Evolutionary conservation across 176 grass and related monocot genomes (phyloP).

Genomic region (Ampelocalamus luodianensis): DNA sequence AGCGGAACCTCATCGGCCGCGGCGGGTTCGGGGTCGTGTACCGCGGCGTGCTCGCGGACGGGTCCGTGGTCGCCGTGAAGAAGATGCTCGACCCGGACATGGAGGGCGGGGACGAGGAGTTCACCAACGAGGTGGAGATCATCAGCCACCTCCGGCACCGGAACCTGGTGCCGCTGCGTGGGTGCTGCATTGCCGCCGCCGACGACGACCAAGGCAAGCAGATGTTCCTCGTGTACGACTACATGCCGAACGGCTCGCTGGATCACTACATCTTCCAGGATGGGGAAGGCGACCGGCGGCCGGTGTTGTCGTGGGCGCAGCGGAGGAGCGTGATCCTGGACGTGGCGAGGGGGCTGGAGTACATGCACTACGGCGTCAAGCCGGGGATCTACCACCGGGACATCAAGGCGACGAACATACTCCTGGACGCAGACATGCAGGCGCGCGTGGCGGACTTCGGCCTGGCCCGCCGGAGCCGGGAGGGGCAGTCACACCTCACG

Average conservation of each 20-base stretch:
- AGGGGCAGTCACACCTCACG: slow-evolving; percentile 92
- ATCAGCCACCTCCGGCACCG: slow-evolving; percentile 91
- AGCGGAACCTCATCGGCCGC: slow-evolving; percentile 76
- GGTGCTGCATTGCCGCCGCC: slow-evolving; percentile 76
- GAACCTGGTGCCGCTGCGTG: slow-evolving; percentile 80
- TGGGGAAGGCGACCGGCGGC: neutral
- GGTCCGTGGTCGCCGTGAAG: slow-evolving; percentile 77
- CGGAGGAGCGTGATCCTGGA: slow-evolving; percentile 69
- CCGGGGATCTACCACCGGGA: slow-evolving; percentile 92
- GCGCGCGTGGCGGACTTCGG: slow-evolving; percentile 89
- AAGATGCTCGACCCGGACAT: slow-evolving; percentile 76
- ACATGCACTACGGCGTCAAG: slow-evolving; percentile 91
- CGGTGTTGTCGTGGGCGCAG: slow-evolving; percentile 60
- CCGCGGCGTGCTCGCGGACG: slow-evolving; percentile 71
- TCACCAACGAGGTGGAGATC: slow-evolving; percentile 93
- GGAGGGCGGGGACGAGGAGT: slow-evolving; percentile 80
- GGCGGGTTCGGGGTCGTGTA: slow-evolving; percentile 88
- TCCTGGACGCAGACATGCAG: slow-evolving; percentile 75
- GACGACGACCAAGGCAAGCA: slow-evolving; percentile 66
- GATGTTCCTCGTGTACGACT: slow-evolving; percentile 87
- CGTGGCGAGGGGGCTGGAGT: slow-evolving; percentile 79
- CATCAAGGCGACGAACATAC: slow-evolving; percentile 93
- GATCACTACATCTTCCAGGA: slow-evolving; percentile 73
- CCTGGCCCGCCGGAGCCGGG: slow-evolving; percentile 72
- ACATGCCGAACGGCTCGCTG: slow-evolving; percentile 85